Evolutionary conservation across 2,329 filamentous ascomycete genomes (phyloP), one percentile per base, ranked within the genome.

Genomic region (Aspergillus transmontanensis): DNA sequence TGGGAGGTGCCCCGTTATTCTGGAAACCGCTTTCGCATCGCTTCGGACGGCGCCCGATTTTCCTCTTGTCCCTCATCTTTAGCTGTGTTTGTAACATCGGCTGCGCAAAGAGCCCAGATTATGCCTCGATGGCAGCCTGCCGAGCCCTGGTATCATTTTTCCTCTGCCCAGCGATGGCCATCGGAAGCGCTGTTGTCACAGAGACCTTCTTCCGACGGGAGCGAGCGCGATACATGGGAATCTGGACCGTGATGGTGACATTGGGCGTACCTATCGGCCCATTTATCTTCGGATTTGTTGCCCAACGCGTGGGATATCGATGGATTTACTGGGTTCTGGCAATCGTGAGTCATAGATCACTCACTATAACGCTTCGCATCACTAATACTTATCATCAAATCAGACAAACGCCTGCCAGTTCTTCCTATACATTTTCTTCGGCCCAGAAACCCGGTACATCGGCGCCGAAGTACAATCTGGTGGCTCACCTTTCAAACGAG

Each of bases 251-350:
- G 32, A 79, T 84, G 72, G 75, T 84, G 2, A 84, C 82, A 0
- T 64, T 84, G 16, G 83, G 83, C 28, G 77, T 81, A 6, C 82
- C 82, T 1, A 66, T 78, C 26, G 70, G 71, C 1, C 73, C 74
- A 0, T 71, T 76, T 28, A 64, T 76, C 4, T 72, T 76, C 28
- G 74, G 74, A 1, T 75, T 75, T 34, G 84, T 86, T 0, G 81
- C 82, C 0, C 74, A 82, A 61, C 79, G 82, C 14, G 80, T 83
- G 7, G 82, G 83, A 0, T 87, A 85, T 58, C 78, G 82, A 3
- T 87, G 85, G 85, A 85, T 87, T 30, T 87, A 84, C 71, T 87
- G 81, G 79, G 80, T 82, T 16, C 73, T 87, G 16, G 83, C 84
- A 2, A 86, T 87, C 48, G 81, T 84, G 54, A 55, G 69, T 58